Evolutionary conservation across 192 early-diverging fungal genomes (phyloP).

Genomic region (Entomortierella lignicola): DNA sequence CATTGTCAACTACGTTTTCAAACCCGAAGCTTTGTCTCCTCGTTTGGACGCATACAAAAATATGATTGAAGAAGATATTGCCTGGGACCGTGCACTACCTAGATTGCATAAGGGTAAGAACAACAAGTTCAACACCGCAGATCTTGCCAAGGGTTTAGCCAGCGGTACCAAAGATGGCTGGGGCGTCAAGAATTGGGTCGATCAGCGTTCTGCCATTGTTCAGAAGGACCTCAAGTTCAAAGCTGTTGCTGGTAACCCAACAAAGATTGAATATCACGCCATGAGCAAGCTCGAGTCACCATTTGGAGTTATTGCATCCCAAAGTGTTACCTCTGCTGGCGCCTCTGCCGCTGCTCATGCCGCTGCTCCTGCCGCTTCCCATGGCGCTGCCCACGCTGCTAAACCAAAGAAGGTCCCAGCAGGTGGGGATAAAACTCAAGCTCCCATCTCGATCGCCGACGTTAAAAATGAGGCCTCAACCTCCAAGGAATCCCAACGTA

Average conservation of each 20-base stretch:
- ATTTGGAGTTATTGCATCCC: conserved; percentile 1
- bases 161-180: conserved; percentile 26
- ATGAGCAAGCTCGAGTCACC: conserved; percentile 16
- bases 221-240: conserved; percentile 30
- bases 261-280: conserved; percentile 14
- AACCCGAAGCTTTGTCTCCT: conserved; percentile 42
- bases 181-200: conserved; percentile 42
- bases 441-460: too few species aligned
- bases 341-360: too few species aligned
- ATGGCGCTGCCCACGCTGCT: too few species aligned
- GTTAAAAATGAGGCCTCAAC: too few species aligned
- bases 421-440: too few species aligned
- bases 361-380: too few species aligned
- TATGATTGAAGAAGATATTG: conserved; percentile 50
- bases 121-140: conserved; percentile 27
- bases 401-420: too few species aligned
- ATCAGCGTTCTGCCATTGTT: conserved; percentile 1
- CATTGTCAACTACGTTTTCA: conserved; percentile 43
- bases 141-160: conserved; percentile 42
- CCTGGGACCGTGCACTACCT: conserved; percentile 48
- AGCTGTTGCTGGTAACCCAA: conserved; percentile 6
- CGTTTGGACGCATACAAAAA: conserved; percentile 45
- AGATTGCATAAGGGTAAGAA: conserved; percentile 32
- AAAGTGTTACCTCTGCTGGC: too few species aligned
- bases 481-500: too few species aligned